A percentile compares a stretch with the other conserved stretches of the same genome.
phyloP scores from a whole-genome alignment of 1,284 basidiomycete species.

The Lentinus polychrous region DNA sequence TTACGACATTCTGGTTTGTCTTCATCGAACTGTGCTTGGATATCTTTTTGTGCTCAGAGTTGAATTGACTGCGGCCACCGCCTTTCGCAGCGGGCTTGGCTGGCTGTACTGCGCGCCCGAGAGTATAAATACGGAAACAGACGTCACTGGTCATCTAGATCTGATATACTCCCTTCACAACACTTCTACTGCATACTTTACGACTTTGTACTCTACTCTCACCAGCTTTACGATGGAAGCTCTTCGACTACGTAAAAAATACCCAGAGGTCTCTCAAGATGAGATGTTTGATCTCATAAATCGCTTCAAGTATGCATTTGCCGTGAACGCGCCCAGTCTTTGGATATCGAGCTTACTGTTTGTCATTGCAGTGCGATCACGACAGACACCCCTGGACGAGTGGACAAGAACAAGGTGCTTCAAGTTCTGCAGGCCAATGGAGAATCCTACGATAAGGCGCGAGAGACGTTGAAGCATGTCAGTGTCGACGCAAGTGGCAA shows the following conservation, averaged over 20 bases:
- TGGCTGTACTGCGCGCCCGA: conserved; percentile 4
- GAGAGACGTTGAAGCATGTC: conserved; percentile 92
- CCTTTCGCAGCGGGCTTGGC: conserved; percentile 7
- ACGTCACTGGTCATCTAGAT: conserved; percentile 11
- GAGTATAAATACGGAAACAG: conserved; percentile 8
- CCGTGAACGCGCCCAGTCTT: background rate
- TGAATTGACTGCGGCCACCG: conserved; percentile 7
- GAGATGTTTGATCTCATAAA: conserved; percentile 92
- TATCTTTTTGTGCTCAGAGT: no score
- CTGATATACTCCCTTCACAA: conserved; percentile 2
- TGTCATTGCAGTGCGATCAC: conserved; percentile 57
- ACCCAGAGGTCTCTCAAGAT: conserved; percentile 85
- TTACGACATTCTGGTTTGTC: no score
- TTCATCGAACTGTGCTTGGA: no score
- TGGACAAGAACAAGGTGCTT: conserved; percentile 79
- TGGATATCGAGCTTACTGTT: background rate
- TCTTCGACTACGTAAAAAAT: conserved; percentile 87
- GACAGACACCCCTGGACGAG: conserved; percentile 79
- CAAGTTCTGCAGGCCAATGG: conserved; percentile 72
- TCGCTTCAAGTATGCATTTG: conserved; percentile 79
- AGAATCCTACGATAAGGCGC: conserved; percentile 86
- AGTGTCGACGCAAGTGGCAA: conserved; percentile 93
- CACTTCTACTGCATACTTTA: background rate
- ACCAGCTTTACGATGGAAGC: conserved; percentile 61
- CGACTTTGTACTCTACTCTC: background rate